A percentile compares a stretch with the other conserved stretches of the same genome.
Evolutionary conservation across 768 basidiomycete species (phyloP).

Genomic region (Clavulina sp.): DNA sequence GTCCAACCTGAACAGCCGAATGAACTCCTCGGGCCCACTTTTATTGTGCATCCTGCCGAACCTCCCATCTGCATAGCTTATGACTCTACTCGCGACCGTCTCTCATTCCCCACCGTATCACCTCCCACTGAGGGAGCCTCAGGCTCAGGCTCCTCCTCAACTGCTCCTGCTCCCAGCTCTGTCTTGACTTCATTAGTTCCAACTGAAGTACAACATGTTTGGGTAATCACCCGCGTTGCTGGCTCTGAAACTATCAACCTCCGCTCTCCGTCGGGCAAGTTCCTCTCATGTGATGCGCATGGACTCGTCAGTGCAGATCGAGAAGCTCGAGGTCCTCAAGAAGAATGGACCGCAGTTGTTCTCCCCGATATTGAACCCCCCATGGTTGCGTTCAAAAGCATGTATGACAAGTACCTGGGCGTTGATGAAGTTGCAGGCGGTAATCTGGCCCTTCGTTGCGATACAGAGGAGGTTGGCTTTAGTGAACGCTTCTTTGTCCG

Average conservation of each 20-base stretch:
- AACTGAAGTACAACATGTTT: conserved; percentile 72
- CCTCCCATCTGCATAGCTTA: conserved; percentile 65
- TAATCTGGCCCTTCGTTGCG: conserved; percentile 55
- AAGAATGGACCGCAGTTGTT: conserved; percentile 82
- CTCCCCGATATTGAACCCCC: conserved; percentile 41
- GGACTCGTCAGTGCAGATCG: conserved; percentile 70
- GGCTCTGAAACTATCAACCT: conserved; percentile 74
- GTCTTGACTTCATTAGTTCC: conserved; percentile 48
- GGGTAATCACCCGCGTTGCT: conserved; percentile 76
- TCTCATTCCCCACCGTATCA: conserved; percentile 32
- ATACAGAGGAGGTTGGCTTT: conserved; percentile 74
- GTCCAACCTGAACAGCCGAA: conserved; percentile 50
- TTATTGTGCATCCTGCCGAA: conserved; percentile 67
- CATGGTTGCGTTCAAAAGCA: conserved; percentile 74
- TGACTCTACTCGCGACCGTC: conserved; percentile 54
- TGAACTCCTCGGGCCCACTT: conserved; percentile 78
- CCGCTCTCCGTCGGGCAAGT: conserved; percentile 63
- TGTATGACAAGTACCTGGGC: conserved; percentile 75
- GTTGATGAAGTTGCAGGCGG: conserved; percentile 82
- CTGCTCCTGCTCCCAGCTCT: too few relatives aligned
- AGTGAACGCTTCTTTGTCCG: conserved; percentile 77
- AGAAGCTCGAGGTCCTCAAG: conserved; percentile 82
- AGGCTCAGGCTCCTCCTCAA: not conserved
- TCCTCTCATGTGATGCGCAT: conserved; percentile 72
- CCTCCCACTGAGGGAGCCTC: not conserved